Conservation (phyloP, 495 filamentous ascomycete genomes). For the Daldinia vernicosa region DNA sequence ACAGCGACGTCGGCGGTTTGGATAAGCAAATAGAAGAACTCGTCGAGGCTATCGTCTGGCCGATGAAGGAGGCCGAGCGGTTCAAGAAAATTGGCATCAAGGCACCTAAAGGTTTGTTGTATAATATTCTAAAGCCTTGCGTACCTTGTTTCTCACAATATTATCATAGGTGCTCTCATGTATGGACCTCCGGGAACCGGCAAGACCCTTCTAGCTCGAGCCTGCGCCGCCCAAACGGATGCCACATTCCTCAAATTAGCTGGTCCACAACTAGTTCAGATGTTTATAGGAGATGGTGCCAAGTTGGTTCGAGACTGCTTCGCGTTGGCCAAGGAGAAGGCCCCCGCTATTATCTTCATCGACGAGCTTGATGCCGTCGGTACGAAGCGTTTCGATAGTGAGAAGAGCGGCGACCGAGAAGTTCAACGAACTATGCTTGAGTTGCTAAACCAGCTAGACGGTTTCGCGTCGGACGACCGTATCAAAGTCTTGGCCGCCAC, state of each 20-base stretch:
- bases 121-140: neutral
- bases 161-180: conserved; percentile 84
- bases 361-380: conserved; percentile 97
- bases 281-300: conserved; percentile 99
- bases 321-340: conserved; percentile 96
- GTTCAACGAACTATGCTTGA: conserved; percentile 99
- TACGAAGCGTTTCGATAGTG: conserved; percentile 98
- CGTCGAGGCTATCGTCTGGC: conserved; percentile 99
- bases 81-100: conserved; percentile 99
- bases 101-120: conserved; percentile 88
- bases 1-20: conserved; percentile 95
- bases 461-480: conserved; percentile 97
- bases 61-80: conserved; percentile 98
- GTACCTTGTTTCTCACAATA: conserved; percentile 40
- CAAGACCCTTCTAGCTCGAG: conserved; percentile 96
- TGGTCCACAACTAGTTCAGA: conserved; percentile 98
- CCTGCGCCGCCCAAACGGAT: conserved; percentile 97
- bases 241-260: conserved; percentile 99
- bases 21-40: conserved; percentile 99
- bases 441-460: conserved; percentile 97
- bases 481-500: conserved; percentile 99
- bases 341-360: conserved; percentile 99
- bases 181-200: conserved; percentile 97
- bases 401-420: conserved; percentile 97
- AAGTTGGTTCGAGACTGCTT: conserved; percentile 98